phyloP scores from a whole-genome alignment of 495 filamentous ascomycete genomes.

The Aspergillus kassunensis region DNA sequence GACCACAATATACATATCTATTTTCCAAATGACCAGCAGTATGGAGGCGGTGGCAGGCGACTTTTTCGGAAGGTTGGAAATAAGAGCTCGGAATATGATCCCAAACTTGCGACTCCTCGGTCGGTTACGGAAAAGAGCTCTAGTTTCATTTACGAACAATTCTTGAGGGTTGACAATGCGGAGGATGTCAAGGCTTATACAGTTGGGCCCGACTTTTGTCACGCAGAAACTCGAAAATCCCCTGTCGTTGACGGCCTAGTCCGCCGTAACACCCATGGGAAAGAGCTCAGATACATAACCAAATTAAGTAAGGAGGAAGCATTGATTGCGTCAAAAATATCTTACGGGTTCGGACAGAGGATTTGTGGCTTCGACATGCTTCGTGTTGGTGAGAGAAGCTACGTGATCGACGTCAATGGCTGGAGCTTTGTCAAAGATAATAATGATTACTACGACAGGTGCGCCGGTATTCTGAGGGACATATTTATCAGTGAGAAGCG shows the following conservation, averaged over 20 bases:
- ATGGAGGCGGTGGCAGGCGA: slow-evolving; percentile 81
- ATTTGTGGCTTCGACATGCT: slow-evolving; percentile 97
- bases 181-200: slow-evolving; percentile 99
- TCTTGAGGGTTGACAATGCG: slow-evolving; percentile 89
- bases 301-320: slow-evolving; percentile 76
- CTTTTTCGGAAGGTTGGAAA: slow-evolving; percentile 97
- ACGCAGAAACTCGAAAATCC: slow-evolving; percentile 94
- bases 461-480: slow-evolving; percentile 75
- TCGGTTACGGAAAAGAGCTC: slow-evolving; percentile 71
- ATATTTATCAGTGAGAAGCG: slow-evolving; percentile 78
- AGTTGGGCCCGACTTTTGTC: slow-evolving; percentile 88
- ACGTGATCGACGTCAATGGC: slow-evolving; percentile 98
- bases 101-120: slow-evolving; percentile 66
- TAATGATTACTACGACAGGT: slow-evolving; percentile 94
- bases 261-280: slow-evolving; percentile 91
- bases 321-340: slow-evolving; percentile 82
- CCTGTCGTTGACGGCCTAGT: slow-evolving; percentile 96
- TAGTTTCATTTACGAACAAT: slow-evolving; percentile 96
- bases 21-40: slow-evolving; percentile 69
- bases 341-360: slow-evolving; percentile 85
- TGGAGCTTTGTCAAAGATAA: slow-evolving; percentile 99
- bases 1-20: slow-evolving; percentile 99
- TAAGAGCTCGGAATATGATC: slow-evolving; percentile 92
- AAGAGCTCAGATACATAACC: slow-evolving; percentile 94
- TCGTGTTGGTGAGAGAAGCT: slow-evolving; percentile 81